Evolutionary conservation across 768 basidiomycete species (phyloP), one percentile per base, ranked within the genome.

Genomic region (Phaffia tasmanica): DNA sequence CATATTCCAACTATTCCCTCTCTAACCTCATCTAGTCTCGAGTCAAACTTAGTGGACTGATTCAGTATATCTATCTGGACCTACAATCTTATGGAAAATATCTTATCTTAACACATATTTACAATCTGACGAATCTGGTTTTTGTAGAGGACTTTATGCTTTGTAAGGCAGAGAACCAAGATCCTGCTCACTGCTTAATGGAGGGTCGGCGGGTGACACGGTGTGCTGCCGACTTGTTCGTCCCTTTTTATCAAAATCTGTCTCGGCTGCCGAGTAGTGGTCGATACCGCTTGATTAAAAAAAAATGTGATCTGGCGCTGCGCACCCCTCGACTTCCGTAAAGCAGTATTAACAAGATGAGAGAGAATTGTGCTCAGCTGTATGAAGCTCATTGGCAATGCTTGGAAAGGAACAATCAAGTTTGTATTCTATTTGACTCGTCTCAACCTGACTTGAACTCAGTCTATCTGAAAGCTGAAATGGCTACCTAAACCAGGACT

Each of bases 311-410:
- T 5, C 62, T 23, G 14, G 8, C 1, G 11, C 18, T 27, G 30
- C 32, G 4, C 8, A 19, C 8, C 42, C 23, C 29, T 1, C 62
- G 18, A n/a, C 11, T 35, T 16, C 47, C 18, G 15, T n/a, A 27
- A 5, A 2, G 50, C 67, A 99, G 95, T 70, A 89, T 99, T 62
- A 84, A 78, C 64, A 97, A 94, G 81, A 86, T 99, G 83, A 81
- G 90, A 61, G 88, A 92, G 78, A 87, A 88, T 77, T 99, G 95
- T 77, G 74, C 86, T 70, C 78, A 83, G 69, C 85, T 91, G 74
- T 98, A 89, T 72, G 85, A 95, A 70, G 81, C 83, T 30, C 95
- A 99, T 75, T 98, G 92, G 92, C 81, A 85, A 63, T 99, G 95
- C 76, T 77, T 99, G 69, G 95, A 99, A 78, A 78, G 81, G 73